Conservation (phyloP, 108 stramenopile genomes). For the Bacterosira constricta region DNA sequence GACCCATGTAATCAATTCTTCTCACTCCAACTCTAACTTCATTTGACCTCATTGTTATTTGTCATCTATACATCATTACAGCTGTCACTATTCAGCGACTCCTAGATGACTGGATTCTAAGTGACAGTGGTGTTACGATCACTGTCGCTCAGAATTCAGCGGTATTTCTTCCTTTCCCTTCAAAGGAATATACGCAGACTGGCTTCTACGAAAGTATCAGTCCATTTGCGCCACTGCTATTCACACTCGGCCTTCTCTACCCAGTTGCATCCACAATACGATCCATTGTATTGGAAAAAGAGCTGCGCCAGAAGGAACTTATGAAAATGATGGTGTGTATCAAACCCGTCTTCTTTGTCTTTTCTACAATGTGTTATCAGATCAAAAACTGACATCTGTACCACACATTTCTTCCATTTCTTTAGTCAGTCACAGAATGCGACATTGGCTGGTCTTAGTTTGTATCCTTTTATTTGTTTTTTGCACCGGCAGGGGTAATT, state of each 20-base stretch:
- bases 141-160: slow-evolving; percentile 52
- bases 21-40: background rate
- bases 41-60: no score
- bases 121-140: slow-evolving; percentile 43
- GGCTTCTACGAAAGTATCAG: slow-evolving; percentile 65
- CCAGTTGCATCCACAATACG: slow-evolving; percentile 70
- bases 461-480: slow-evolving; percentile 58
- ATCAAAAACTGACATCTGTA: background rate
- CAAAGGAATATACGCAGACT: slow-evolving; percentile 49
- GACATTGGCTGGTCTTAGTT: slow-evolving; percentile 74
- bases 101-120: slow-evolving; percentile 74
- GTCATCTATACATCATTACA: background rate
- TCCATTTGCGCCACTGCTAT: slow-evolving; percentile 46
- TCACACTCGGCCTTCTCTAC: slow-evolving; percentile 69
- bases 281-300: slow-evolving; percentile 71
- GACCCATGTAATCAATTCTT: background rate
- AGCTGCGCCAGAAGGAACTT: slow-evolving; percentile 82
- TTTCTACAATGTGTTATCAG: no score
- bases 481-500: slow-evolving; percentile 55
- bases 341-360: no score
- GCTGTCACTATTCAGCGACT: slow-evolving; percentile 71
- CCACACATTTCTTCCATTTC: background rate
- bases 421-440: slow-evolving; percentile 62
- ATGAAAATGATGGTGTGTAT: slow-evolving; percentile 82
- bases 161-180: slow-evolving; percentile 69